Evolutionary conservation across 768 basidiomycete genomes (phyloP).

Genomic region (Glaciozyma antarctica): DNA sequence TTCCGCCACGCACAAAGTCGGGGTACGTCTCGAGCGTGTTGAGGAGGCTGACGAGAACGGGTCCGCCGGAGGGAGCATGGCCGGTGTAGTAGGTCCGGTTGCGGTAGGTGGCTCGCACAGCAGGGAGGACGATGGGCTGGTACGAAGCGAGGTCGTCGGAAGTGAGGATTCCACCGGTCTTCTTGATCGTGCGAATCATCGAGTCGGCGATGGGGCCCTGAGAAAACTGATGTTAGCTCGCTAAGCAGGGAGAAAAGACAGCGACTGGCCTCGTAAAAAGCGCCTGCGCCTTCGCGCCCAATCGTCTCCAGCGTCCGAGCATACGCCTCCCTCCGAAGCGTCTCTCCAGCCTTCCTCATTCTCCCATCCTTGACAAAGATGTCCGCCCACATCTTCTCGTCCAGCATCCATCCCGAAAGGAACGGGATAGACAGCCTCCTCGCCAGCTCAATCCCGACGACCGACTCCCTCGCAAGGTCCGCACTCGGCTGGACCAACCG

Average conservation of each 20-base stretch:
- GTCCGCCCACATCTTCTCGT: slow-evolving; percentile 62
- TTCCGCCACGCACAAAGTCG: slow-evolving; percentile 45
- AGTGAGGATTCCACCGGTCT: slow-evolving; percentile 70
- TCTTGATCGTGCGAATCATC: slow-evolving; percentile 58
- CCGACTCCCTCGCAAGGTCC: slow-evolving; percentile 49
- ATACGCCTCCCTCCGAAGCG: slow-evolving; percentile 61
- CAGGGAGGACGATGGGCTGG: slow-evolving; percentile 56
- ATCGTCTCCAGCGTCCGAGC: slow-evolving; percentile 66
- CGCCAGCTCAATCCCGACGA: slow-evolving; percentile 64
- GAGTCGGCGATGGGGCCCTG: slow-evolving; percentile 72
- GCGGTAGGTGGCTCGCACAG: slow-evolving; percentile 67
- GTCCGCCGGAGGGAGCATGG: slow-evolving; percentile 72
- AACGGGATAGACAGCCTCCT: slow-evolving; percentile 54
- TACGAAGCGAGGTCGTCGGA: slow-evolving; percentile 65
- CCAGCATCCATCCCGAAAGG: slow-evolving; percentile 48
- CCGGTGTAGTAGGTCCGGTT: slow-evolving; percentile 73
- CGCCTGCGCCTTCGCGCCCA: slow-evolving; percentile 64
- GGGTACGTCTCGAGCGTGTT: slow-evolving; percentile 72
- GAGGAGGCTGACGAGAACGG: slow-evolving; percentile 82
- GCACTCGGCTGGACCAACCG: slow-evolving; percentile 65
- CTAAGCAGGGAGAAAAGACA: slow-evolving; percentile 17
- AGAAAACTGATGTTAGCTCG: background rate
- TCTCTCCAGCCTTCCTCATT: slow-evolving; percentile 64
- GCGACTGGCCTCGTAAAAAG: slow-evolving; percentile 62
- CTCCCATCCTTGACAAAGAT: slow-evolving; percentile 71